Evolutionary conservation across 306 rosid genomes (phyloP).

Genomic region (Rosa chinensis): DNA sequence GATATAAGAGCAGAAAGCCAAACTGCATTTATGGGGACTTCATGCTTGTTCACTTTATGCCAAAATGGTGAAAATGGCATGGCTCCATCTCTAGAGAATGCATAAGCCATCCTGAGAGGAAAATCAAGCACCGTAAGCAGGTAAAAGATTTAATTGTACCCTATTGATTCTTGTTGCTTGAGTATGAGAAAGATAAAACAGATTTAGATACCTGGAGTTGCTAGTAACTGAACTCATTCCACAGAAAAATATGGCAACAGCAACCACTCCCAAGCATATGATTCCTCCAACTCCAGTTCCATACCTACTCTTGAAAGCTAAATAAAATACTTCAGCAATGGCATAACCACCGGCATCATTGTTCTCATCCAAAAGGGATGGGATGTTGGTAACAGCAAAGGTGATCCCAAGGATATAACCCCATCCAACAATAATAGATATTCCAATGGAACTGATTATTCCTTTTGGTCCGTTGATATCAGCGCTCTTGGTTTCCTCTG

Average conservation of each 20-base stretch:
- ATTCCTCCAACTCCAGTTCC: conserved; percentile 95
- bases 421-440: conserved; percentile 88
- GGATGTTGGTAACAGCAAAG: conserved; percentile 74
- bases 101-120: conserved; percentile 78
- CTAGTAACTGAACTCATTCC: conserved; percentile 98
- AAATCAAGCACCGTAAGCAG: conserved; percentile 22
- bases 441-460: conserved; percentile 88
- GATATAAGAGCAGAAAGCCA: conserved; percentile 82
- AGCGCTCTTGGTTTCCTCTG: conserved; percentile 94
- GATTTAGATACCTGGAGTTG: conserved; percentile 74
- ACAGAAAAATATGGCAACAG: conserved; percentile 88
- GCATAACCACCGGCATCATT: conserved; percentile 97
- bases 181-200: conserved; percentile 7
- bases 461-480: conserved; percentile 94
- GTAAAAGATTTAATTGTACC: not conserved
- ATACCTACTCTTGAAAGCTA: conserved; percentile 79
- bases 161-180: conserved; percentile 4
- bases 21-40: conserved; percentile 84
- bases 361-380: conserved; percentile 63
- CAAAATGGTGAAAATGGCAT: conserved; percentile 89
- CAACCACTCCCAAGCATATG: conserved; percentile 80
- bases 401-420: conserved; percentile 88
- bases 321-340: conserved; percentile 89
- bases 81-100: conserved; percentile 98
- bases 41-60: conserved; percentile 83